A percentile compares a stretch with the other conserved stretches of the same genome.
phyloP scores from a whole-genome alignment of 2,329 filamentous ascomycete species.

The Penicillium glabrum region DNA sequence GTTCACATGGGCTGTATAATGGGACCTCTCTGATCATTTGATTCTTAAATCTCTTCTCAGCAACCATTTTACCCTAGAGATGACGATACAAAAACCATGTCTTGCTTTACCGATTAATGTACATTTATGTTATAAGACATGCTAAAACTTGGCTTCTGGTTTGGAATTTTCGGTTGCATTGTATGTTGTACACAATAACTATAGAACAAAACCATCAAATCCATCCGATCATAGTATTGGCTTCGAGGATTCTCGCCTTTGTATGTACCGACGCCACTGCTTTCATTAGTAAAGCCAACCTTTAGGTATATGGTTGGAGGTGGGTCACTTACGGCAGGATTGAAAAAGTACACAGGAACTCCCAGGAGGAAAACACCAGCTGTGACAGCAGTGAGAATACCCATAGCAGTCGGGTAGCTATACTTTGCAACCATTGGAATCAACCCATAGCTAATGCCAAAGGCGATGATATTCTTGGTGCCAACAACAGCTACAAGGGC shows the following conservation, averaged over 20 bases:
- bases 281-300: background rate
- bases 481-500: constrained; percentile 31
- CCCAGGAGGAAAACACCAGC: constrained; percentile 23
- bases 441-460: constrained; percentile 30
- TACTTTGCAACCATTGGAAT: constrained; percentile 24
- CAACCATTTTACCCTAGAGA: background rate
- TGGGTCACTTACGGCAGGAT: constrained; percentile 18
- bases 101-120: background rate
- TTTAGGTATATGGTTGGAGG: background rate
- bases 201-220: background rate
- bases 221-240: background rate
- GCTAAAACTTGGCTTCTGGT: no score
- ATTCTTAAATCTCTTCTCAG: background rate
- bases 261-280: constrained; percentile 18
- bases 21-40: background rate
- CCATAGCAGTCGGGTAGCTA: constrained; percentile 26
- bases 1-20: background rate
- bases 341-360: constrained; percentile 25
- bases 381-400: constrained; percentile 22
- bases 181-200: background rate
- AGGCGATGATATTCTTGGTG: constrained; percentile 29
- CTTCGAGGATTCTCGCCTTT: background rate
- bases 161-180: background rate
- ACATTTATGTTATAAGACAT: no score
- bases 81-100: background rate